Evolutionary conservation across 176 grass and related monocot genomes (phyloP), one percentile per base, ranked within the genome.

Genomic region (Bolboschoenus planiculmis): DNA sequence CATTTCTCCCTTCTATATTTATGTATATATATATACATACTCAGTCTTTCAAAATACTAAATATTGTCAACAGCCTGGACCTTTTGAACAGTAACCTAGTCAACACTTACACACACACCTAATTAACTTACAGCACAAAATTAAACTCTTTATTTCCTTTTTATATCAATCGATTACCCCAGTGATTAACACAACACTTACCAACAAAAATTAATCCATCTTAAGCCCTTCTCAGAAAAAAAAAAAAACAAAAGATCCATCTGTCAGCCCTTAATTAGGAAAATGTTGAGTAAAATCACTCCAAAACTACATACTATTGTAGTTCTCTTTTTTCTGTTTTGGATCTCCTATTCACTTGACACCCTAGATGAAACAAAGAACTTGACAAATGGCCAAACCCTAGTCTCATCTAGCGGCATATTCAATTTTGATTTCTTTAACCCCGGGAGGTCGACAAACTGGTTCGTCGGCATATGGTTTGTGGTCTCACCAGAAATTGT

Each of bases 391-490:
- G 82, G 84, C n/a, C 47, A 81, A 58, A 88, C 21, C 43, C 76
- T 93, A 20, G 71, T 55, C 6, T 93, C 91, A 29, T 59, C 81
- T 2, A 15, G 48, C 10, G 24, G 84, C 42, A 29, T 57, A 36
- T 94, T 91, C 59, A 78, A 82, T 58, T 78, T 94, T 0, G 89
- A 81, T 24, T 81, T 94, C 84, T 91, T 94, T 48, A 33, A 77
- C 55, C 10, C 73, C 9, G 24, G 59, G 75, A 33, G 43, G 40
- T 43, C 20, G 36, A 58, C 68, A 60, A 85, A 76, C 53, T 83
- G 85, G 54, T 94, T 15, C 9, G 84, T 94, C 0, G 92, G 92
- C 37, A 87, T 94, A 34, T 87, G 89, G 89, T 94, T 83, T 56
- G 75, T 80, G 37, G 71, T 83, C 60, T 80, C 85, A 10, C 78